Percentiles rank a stretch among this genome's conserved stretches.
Conservation (phyloP, 257 asterid species). For the Paulownia fortunei region DNA sequence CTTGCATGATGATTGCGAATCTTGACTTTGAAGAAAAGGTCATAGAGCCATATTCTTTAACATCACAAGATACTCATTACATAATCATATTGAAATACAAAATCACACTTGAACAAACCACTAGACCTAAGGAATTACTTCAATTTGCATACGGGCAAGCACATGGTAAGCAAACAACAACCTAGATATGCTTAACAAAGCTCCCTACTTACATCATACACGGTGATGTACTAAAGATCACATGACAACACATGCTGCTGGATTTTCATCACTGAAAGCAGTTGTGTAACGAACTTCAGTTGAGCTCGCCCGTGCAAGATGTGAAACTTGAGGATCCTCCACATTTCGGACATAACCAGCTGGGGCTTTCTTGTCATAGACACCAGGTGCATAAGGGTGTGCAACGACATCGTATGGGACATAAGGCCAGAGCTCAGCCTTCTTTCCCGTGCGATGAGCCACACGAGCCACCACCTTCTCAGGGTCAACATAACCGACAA, state of each 20-base stretch:
- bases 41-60: not conserved
- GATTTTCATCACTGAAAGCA: constrained; percentile 93
- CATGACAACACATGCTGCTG: constrained; percentile 85
- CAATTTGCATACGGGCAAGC: constrained; percentile 2
- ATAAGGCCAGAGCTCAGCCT: constrained; percentile 96
- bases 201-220: not conserved
- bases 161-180: constrained; percentile 7
- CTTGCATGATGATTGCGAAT: not conserved
- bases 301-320: constrained; percentile 86
- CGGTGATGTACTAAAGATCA: constrained; percentile 37
- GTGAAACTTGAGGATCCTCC: constrained; percentile 58
- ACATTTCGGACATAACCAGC: constrained; percentile 80
- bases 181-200: not conserved
- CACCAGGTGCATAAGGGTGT: constrained; percentile 91
- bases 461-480: constrained; percentile 86
- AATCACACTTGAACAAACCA: constrained; percentile 28
- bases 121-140: constrained; percentile 12
- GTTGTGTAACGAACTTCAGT: constrained; percentile 96
- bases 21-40: not conserved
- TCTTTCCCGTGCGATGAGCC: constrained; percentile 90
- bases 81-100: constrained; percentile 6
- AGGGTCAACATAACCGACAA: constrained; percentile 84
- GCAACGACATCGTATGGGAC: constrained; percentile 92
- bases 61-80: constrained; percentile 43
- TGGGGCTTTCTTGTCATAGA: constrained; percentile 90